Evolutionary conservation across 306 rosid genomes (phyloP), one percentile per base, ranked within the genome.

Genomic region (Rubus parviflorus): DNA sequence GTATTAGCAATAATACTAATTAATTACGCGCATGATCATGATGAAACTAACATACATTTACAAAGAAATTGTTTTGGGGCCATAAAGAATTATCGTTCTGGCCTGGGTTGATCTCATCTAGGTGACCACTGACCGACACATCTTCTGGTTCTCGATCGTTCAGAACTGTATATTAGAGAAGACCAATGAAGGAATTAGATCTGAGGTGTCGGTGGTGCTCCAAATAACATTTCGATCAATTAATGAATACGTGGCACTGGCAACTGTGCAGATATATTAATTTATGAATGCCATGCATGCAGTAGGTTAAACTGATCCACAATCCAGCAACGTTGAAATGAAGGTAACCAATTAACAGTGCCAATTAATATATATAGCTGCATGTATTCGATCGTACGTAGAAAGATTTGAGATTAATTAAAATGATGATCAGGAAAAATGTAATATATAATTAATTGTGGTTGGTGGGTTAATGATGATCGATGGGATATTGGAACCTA

Each of bases 391-490:
- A 30, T 30, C 35, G 35, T 30, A 30, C 35, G n/a, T 13, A 52
- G 22, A 52, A 16, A 52, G 35, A 3, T 52, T 52, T 22, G 10
- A 19, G 6, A 6, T 53, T 53, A 19, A 10, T 17, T 53, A 0
- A 19, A 16, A 8, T 16, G 19, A 52, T 13, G 66, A 13, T 22
- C 3, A 13, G 8, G 40, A 23, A 60, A 12, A 25, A 25, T 58
- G 6, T 1, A 58, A 41, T 41, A 41, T 60, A 42, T n/a, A 23
- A 16, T 15, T n/a, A 23, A 16, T 15, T 37, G 48, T 17, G 35
- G 78, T 74, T 74, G 78, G 78, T 74, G 70, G 68, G 35, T n/a
- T 68, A 41, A 40, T 57, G 61, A 45, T 12, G 75, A 30, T 30
- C 35, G 35, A 45, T 41, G 71, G 68, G 67, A 38, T 51, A 35